Conservation (phyloP, 2,329 filamentous ascomycete species). For the Ceratocystis smalleyi region DNA sequence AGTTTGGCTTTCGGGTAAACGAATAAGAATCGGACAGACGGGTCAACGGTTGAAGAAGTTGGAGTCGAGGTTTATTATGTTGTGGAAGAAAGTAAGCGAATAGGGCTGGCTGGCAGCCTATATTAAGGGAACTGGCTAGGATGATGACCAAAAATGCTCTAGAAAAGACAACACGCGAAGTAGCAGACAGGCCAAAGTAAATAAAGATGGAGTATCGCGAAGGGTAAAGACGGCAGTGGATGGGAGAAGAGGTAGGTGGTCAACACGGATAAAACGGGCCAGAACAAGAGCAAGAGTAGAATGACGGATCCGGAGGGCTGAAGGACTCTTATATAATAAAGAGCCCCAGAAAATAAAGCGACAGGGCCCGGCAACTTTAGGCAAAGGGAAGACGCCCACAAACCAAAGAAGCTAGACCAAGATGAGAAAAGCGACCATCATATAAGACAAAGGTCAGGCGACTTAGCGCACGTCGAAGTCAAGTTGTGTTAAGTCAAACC, state of each 20-base stretch:
- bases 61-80: not conserved
- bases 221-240: not conserved
- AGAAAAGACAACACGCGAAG: not conserved
- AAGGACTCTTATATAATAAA: not conserved
- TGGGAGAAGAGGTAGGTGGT: not conserved
- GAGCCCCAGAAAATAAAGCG: not conserved
- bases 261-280: not conserved
- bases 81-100: not conserved
- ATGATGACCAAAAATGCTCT: not conserved
- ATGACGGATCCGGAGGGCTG: not conserved
- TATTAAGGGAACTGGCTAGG: not conserved
- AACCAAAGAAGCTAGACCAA: not conserved
- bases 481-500: not conserved
- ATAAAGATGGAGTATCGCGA: not conserved
- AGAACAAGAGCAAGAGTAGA: not conserved
- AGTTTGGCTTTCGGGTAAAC: not conserved
- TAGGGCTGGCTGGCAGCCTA: not conserved
- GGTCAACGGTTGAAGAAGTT: not conserved
- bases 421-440: slow-evolving; percentile 1
- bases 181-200: not conserved
- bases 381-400: not conserved
- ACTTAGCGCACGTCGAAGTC: not conserved
- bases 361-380: not conserved
- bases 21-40: slow-evolving; percentile 2
- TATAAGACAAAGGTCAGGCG: slow-evolving; percentile 4